A percentile compares a stretch with the other conserved stretches of the same genome.
Conservation (phyloP, 2,329 filamentous ascomycete species). For the Colletotrichum lini region DNA sequence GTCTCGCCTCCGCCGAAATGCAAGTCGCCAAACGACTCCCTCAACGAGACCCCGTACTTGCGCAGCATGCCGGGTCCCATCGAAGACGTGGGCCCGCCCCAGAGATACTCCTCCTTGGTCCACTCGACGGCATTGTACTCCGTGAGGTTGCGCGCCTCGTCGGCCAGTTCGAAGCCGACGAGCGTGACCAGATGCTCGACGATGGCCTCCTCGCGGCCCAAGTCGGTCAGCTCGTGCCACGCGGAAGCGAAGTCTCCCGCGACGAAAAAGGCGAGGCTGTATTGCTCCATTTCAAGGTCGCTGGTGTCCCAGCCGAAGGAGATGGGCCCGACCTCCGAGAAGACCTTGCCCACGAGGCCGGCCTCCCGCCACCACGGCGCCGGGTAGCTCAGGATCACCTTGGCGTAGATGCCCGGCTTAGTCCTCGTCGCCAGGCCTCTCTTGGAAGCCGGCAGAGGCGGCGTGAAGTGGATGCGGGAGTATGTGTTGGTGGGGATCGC, state of each 20-base stretch:
- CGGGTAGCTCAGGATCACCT: conserved; percentile 57
- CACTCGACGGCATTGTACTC: conserved; percentile 43
- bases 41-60: conserved; percentile 47
- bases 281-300: conserved; percentile 44
- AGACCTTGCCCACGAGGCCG: conserved; percentile 58
- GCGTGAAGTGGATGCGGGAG: conserved; percentile 45
- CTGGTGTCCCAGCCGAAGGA: conserved; percentile 49
- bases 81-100: conserved; percentile 39
- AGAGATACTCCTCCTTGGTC: conserved; percentile 43
- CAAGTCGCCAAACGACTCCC: conserved; percentile 46
- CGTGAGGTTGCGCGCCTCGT: conserved; percentile 28
- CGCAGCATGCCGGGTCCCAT: conserved; percentile 36
- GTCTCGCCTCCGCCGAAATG: conserved; percentile 48
- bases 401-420: conserved; percentile 54
- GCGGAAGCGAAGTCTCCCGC: conserved; percentile 48
- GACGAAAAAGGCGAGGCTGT: conserved; percentile 52
- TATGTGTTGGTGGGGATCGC: conserved; percentile 48
- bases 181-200: conserved; percentile 43
- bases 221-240: conserved; percentile 45
- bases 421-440: conserved; percentile 47
- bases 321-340: conserved; percentile 51
- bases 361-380: conserved; percentile 61
- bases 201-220: conserved; percentile 37
- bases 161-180: conserved; percentile 34
- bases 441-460: conserved; percentile 50